Evolutionary conservation across 2,329 filamentous ascomycete genomes (phyloP).

Genomic region (Colletotrichum sp.): DNA sequence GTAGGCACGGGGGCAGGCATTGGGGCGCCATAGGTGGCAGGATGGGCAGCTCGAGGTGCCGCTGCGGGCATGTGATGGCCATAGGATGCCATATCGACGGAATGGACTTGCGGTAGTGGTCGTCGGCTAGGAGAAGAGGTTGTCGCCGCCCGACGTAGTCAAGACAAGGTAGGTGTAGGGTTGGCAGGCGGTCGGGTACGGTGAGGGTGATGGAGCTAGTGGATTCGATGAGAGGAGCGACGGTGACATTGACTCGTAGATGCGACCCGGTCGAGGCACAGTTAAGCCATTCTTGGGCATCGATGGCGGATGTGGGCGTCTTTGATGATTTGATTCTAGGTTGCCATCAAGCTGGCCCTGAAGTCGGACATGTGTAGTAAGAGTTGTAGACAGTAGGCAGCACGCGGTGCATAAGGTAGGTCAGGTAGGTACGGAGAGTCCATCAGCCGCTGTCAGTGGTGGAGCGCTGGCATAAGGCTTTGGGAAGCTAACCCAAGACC

Average conservation of each 20-base stretch:
- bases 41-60: conserved; percentile 31
- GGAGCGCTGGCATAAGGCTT: conserved; percentile 18
- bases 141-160: background rate
- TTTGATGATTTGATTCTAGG: conserved; percentile 13
- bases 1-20: conserved; percentile 41
- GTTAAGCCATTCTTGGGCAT: conserved; percentile 14
- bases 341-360: conserved; percentile 17
- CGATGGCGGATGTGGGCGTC: conserved; percentile 10
- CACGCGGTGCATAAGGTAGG: background rate
- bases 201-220: background rate
- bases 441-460: conserved; percentile 19
- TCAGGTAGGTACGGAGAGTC: conserved; percentile 7
- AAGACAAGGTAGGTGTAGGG: background rate
- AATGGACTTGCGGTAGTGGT: background rate
- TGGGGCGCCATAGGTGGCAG: conserved; percentile 49
- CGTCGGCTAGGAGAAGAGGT: background rate
- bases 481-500: conserved; percentile 13
- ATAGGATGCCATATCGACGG: conserved; percentile 16
- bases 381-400: background rate
- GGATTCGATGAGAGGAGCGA: background rate
- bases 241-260: conserved; percentile 14
- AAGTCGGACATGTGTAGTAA: conserved; percentile 1
- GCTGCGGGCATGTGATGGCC: conserved; percentile 20
- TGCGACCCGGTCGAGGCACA: conserved; percentile 13
- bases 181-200: conserved; percentile 6